phyloP scores from a whole-genome alignment of 306 rosid genomes.

The Gleditsia sinensis region DNA sequence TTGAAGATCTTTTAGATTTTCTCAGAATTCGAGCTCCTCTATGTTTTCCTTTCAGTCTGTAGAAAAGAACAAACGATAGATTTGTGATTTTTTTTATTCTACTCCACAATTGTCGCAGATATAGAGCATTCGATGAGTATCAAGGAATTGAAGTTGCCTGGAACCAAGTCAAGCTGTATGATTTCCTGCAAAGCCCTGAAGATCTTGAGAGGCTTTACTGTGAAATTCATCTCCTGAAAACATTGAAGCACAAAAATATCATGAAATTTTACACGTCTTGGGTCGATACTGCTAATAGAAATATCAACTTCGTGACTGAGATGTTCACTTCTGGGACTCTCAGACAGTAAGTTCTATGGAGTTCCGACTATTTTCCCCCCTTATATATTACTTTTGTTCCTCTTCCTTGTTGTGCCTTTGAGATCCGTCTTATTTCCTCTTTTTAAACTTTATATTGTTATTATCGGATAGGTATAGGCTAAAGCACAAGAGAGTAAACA shows the following conservation, averaged over 20 bases:
- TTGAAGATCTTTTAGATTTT: constrained; percentile 19
- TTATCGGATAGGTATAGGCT: constrained; percentile 64
- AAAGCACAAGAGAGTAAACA: constrained; percentile 80
- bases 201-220: constrained; percentile 94
- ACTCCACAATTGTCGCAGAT: constrained; percentile 49
- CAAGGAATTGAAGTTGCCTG: constrained; percentile 99
- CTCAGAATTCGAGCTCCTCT: constrained; percentile 29
- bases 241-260: constrained; percentile 81
- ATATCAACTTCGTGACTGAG: constrained; percentile 93
- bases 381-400: not conserved
- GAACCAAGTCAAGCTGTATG: constrained; percentile 90
- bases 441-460: not conserved
- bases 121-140: constrained; percentile 92
- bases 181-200: constrained; percentile 90
- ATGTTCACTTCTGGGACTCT: constrained; percentile 98
- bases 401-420: constrained; percentile 26
- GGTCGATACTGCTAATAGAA: constrained; percentile 89
- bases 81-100: not conserved
- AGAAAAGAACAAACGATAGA: constrained; percentile 22
- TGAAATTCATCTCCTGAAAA: constrained; percentile 91
- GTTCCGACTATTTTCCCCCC: not conserved
- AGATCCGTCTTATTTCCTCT: constrained; percentile 28
- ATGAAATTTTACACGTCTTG: constrained; percentile 93
- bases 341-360: constrained; percentile 67
- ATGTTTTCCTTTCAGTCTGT: constrained; percentile 19